Evolutionary conservation across 1,284 basidiomycete species (phyloP), one percentile per base, ranked within the genome.

Genomic region (Apiotrichum montevideense): DNA sequence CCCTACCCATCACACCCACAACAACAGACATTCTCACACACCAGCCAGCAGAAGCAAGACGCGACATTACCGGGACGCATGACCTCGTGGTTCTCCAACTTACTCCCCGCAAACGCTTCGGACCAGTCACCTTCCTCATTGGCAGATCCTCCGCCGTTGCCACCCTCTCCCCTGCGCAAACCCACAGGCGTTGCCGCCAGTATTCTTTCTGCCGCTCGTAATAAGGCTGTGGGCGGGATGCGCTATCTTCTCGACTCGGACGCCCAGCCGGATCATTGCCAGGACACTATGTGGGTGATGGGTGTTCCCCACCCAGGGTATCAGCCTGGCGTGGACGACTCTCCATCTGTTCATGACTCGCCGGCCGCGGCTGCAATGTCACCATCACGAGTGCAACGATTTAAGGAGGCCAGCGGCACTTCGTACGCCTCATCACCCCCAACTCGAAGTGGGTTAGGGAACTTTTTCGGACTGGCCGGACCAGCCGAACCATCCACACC

Each of bases 181-280:
- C 56, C 59, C 10, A 62, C 70, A 11, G 68, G 68, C 3, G 69
- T 66, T 8, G 71, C 73, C 6, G 67, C 73, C 5, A 64, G 61
- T 41, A 69, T 76, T 42, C 63, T 77, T 11, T 63, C 67, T 41
- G 73, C 73, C 3, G 75, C 76, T 13, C 66, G 71, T 35, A 74
- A 76, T 57, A 70, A 70, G 54, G 74, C 74, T 1, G 75, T 72
- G 0, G 75, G 74, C 44, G 72, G 73, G 5, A 83, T 91, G 79
- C 81, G 90, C 33, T 88, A 90, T 74, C 77, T 94, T 6, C 80
- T 91, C 58, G 90, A 94, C 76, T 84, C 83, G 63, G 90, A 94
- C 73, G 74, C 74, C 1, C 82, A 81, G 4, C 88, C 88, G 1
- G 90, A 93, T 75, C 85, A 83, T 64, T 90, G 84, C 56, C 70